Evolutionary conservation across 805 yeast species (phyloP).

Genomic region (Starmerella geochares): DNA sequence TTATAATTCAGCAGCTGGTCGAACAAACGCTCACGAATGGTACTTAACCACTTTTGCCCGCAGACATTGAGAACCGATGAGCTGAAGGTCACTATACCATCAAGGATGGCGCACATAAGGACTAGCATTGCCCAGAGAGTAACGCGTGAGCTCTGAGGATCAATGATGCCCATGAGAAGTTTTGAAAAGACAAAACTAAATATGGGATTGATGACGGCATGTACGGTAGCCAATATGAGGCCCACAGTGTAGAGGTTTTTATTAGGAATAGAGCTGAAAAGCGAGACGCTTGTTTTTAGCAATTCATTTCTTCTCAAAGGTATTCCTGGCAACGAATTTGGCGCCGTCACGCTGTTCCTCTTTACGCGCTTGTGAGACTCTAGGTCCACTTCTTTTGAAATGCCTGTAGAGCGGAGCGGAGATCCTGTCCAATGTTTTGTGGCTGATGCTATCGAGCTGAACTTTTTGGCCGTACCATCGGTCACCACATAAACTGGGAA

Average conservation of each 20-base stretch:
- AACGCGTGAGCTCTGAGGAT: slow-evolving; percentile 30
- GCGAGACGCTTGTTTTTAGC: neutral
- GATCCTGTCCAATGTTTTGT: too few species aligned
- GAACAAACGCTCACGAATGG: slow-evolving; percentile 44
- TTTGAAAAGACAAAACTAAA: slow-evolving; percentile 72
- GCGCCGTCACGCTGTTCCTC: too few species aligned
- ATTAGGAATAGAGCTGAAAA: slow-evolving; percentile 14
- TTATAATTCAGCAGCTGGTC: slow-evolving; percentile 35
- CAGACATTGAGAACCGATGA: slow-evolving; percentile 45
- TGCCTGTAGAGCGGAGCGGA: too few species aligned
- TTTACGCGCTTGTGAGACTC: too few species aligned
- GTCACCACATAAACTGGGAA: slow-evolving; percentile 54
- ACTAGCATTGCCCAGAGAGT: slow-evolving; percentile 60
- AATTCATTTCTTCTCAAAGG: too few species aligned
- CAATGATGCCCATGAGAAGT: slow-evolving; percentile 53
- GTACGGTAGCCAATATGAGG: slow-evolving; percentile 40
- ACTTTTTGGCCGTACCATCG: slow-evolving; percentile 40
- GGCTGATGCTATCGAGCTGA: neutral
- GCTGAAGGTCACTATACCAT: slow-evolving; percentile 46
- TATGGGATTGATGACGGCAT: slow-evolving; percentile 61
- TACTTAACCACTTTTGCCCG: slow-evolving; percentile 59
- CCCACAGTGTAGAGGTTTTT: slow-evolving; percentile 39
- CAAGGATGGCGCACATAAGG: slow-evolving; percentile 49
- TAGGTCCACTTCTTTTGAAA: too few species aligned
- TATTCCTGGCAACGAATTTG: too few species aligned